phyloP scores from a whole-genome alignment of 176 grass and related monocot species.

The Triticum monococcum region DNA sequence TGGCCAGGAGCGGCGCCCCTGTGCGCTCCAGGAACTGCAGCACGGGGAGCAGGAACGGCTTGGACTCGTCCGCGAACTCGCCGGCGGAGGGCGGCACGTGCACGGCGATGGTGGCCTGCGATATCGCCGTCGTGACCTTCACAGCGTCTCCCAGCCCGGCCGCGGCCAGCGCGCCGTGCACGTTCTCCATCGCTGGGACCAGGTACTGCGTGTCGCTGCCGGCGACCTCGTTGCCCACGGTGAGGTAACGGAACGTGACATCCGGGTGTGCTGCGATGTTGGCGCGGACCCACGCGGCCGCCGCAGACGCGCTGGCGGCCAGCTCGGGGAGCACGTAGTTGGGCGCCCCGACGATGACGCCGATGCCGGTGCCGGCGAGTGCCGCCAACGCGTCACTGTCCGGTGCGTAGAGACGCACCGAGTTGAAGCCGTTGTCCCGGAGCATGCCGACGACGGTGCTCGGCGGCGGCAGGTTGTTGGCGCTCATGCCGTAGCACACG shows the following conservation, averaged over 20 bases:
- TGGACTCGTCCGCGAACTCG: conserved; percentile 21
- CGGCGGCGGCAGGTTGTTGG: conserved; percentile 31
- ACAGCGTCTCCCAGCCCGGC: neutral
- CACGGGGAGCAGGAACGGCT: conserved; percentile 38
- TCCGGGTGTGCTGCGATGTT: conserved; percentile 31
- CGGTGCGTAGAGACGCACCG: conserved; percentile 38
- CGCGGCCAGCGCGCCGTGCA: conserved; percentile 14
- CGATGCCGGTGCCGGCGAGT: conserved; percentile 33
- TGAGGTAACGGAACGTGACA: conserved; percentile 41
- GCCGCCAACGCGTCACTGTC: conserved; percentile 3
- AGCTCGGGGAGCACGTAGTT: conserved; percentile 11
- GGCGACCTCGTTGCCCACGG: conserved; percentile 47
- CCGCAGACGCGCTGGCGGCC: neutral
- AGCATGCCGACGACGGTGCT: conserved; percentile 29
- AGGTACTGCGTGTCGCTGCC: conserved; percentile 17
- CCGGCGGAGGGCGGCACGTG: conserved; percentile 51
- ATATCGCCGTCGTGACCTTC: conserved; percentile 55
- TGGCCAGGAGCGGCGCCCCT: conserved; percentile 49
- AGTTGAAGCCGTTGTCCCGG: conserved; percentile 21
- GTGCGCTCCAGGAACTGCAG: conserved; percentile 47
- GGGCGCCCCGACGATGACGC: conserved; percentile 36
- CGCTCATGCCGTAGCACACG: conserved; percentile 46
- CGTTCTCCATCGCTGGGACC: conserved; percentile 55
- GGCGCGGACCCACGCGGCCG: conserved; percentile 15
- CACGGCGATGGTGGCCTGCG: conserved; percentile 44